Conservation (phyloP, 208 protist genomes). For the Leishmania tropica region DNA sequence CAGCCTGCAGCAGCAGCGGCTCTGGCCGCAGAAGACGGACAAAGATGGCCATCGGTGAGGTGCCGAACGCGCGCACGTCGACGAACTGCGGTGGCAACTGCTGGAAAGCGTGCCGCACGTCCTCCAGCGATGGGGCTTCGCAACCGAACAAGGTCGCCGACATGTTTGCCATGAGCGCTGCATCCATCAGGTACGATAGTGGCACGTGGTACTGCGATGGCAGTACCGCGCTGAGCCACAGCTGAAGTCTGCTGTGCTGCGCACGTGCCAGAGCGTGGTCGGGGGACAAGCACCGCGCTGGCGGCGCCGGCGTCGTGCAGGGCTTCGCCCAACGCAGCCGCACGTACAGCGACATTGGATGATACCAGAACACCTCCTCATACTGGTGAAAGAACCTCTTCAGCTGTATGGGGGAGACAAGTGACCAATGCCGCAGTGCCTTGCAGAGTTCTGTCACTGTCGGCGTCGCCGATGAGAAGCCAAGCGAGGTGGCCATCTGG, state of each 20-base stretch:
- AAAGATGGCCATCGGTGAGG: constrained; percentile 24
- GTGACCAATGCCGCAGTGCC: constrained; percentile 6
- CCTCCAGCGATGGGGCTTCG: constrained; percentile 9
- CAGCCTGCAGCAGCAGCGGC: constrained; percentile 23
- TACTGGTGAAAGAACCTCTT: constrained; percentile 3
- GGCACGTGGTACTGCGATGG: constrained; percentile 35
- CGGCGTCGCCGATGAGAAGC: constrained; percentile 19
- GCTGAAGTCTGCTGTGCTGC: not conserved
- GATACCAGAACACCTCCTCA: not conserved
- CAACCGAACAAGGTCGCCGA: constrained; percentile 2
- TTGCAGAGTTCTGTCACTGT: constrained; percentile 14
- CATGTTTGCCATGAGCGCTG: not conserved
- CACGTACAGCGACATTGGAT: not conserved
- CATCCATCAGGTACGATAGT: constrained; percentile 13
- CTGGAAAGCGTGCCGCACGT: constrained; percentile 21
- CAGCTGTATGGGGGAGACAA: not conserved
- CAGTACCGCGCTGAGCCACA: constrained; percentile 27
- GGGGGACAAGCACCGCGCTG: not conserved
- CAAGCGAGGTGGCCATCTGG: constrained; percentile 8
- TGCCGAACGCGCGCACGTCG: constrained; percentile 31
- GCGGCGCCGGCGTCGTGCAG: not conserved
- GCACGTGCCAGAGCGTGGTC: not conserved
- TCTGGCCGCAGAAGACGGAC: constrained; percentile 36
- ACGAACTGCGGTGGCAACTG: constrained; percentile 18
- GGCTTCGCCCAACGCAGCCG: constrained; percentile 7